Evolutionary conservation across 2,329 filamentous ascomycete species (phyloP).

Genomic region (Phialophora verrucosa): DNA sequence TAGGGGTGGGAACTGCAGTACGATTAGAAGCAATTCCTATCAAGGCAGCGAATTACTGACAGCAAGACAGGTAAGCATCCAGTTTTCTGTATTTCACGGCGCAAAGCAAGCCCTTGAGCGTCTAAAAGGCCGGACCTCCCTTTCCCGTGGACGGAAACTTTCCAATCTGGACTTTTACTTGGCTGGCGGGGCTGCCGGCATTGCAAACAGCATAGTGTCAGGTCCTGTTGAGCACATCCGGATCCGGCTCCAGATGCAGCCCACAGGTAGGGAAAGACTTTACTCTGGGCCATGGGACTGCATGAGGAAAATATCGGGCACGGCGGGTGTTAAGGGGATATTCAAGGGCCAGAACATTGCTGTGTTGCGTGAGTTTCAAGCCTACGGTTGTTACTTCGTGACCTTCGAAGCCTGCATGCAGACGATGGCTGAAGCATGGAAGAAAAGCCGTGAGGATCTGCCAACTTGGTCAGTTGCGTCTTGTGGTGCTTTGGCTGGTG

Average conservation of each 20-base stretch:
- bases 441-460: slow-evolving; percentile 19
- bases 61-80: slow-evolving; percentile 21
- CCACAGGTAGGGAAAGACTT: slow-evolving; percentile 11
- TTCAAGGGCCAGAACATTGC: slow-evolving; percentile 27
- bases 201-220: slow-evolving; percentile 27
- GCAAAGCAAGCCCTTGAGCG: slow-evolving; percentile 9
- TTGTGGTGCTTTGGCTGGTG: slow-evolving; percentile 25
- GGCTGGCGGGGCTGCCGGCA: slow-evolving; percentile 21
- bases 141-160: not conserved
- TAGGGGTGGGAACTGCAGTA: slow-evolving; percentile 12
- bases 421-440: not conserved
- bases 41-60: not conserved
- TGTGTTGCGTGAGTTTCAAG: slow-evolving; percentile 23
- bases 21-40: not conserved
- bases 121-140: not conserved
- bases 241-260: slow-evolving; percentile 28
- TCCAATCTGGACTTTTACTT: slow-evolving; percentile 18
- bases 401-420: slow-evolving; percentile 27
- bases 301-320: slow-evolving; percentile 11
- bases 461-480: slow-evolving; percentile 11
- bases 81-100: slow-evolving; percentile 28
- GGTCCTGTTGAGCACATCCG: slow-evolving; percentile 29
- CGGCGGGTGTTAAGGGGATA: slow-evolving; percentile 15
- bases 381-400: slow-evolving; percentile 27
- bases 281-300: slow-evolving; percentile 28